Conservation (phyloP, 176 grass and related monocot species). For the Eleusine indica region DNA sequence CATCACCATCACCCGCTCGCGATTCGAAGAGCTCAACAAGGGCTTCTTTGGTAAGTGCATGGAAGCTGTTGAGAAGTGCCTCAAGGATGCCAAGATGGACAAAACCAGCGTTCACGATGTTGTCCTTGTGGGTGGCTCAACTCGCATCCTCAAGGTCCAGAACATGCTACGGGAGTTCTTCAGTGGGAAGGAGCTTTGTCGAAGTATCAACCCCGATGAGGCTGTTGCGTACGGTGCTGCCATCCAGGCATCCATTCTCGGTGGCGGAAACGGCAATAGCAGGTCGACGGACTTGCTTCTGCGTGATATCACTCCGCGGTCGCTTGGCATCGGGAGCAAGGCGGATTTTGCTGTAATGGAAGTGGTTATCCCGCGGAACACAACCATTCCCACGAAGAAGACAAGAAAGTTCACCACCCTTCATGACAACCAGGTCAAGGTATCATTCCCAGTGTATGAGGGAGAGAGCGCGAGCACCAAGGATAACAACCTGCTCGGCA, state of each 20-base stretch:
- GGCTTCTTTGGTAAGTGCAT: conserved; percentile 51
- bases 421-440: conserved; percentile 35
- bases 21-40: conserved; percentile 59
- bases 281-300: conserved; percentile 35
- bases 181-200: conserved; percentile 50
- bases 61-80: conserved; percentile 45
- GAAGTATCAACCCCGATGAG: conserved; percentile 61
- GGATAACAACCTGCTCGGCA: conserved; percentile 54
- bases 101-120: conserved; percentile 51
- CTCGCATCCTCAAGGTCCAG: conserved; percentile 58
- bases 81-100: conserved; percentile 50
- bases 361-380: conserved; percentile 49
- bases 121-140: conserved; percentile 59
- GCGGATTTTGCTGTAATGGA: conserved; percentile 20
- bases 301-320: conserved; percentile 42
- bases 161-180: conserved; percentile 47
- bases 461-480: conserved; percentile 47
- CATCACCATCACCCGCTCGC: conserved; percentile 37
- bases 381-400: conserved; percentile 46
- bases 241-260: conserved; percentile 48
- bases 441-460: conserved; percentile 42
- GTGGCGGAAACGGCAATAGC: background rate
- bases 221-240: conserved; percentile 56
- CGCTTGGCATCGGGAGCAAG: too few species aligned
- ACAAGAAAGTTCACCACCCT: conserved; percentile 26